Percentiles rank a stretch among this genome's conserved stretches.
Conservation (phyloP, 2,329 filamentous ascomycete genomes). For the Paecilomyces formosus region DNA sequence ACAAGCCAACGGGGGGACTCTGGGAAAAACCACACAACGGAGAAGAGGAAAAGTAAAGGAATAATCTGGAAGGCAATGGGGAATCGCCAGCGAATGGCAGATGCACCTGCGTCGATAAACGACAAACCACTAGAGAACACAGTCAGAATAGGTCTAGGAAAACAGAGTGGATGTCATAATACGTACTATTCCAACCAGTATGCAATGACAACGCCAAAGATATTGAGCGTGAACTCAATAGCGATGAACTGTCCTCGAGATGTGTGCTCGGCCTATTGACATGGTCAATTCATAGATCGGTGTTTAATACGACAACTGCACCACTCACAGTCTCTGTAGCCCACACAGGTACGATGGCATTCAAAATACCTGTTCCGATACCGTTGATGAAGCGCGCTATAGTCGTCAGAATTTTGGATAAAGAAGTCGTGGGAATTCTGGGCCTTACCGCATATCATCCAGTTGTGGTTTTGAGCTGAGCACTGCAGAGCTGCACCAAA, state of each 20-base stretch:
- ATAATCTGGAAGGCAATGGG: slow-evolving; percentile 64
- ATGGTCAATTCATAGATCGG: neutral
- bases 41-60: slow-evolving; percentile 52
- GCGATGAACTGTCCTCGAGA: slow-evolving; percentile 63
- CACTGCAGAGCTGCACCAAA: slow-evolving; percentile 58
- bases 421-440: neutral
- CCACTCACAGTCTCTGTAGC: slow-evolving; percentile 53
- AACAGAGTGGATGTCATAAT: neutral
- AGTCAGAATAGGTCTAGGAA: slow-evolving; percentile 7
- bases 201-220: slow-evolving; percentile 58
- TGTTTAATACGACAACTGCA: neutral
- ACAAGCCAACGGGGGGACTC: slow-evolving; percentile 55
- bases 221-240: slow-evolving; percentile 67
- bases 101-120: slow-evolving; percentile 52
- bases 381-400: slow-evolving; percentile 54
- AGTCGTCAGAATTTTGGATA: slow-evolving; percentile 1
- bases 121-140: slow-evolving; percentile 43
- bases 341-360: slow-evolving; percentile 65
- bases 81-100: slow-evolving; percentile 59
- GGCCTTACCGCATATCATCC: slow-evolving; percentile 61
- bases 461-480: slow-evolving; percentile 56
- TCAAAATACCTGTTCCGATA: slow-evolving; percentile 62
- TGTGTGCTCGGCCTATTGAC: slow-evolving; percentile 46
- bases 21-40: slow-evolving; percentile 58
- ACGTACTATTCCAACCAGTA: slow-evolving; percentile 54